Percentiles rank a stretch among this genome's conserved stretches.
phyloP scores from a whole-genome alignment of 371 early-diverging fungal genomes.

The Rhizopus delemar region DNA sequence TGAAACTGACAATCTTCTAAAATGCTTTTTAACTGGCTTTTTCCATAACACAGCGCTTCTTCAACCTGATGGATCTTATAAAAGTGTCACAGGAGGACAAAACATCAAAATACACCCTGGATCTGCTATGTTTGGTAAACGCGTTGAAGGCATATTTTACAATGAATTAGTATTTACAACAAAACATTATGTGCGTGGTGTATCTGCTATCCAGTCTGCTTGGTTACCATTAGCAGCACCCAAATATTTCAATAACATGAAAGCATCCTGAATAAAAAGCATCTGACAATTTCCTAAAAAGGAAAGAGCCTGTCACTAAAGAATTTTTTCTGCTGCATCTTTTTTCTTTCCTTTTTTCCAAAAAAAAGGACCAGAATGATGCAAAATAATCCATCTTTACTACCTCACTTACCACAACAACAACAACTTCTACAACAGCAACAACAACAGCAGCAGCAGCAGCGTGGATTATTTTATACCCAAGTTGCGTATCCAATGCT shows the following conservation, averaged over 20 bases:
- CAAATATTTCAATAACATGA: constrained; percentile 63
- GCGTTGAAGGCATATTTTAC: constrained; percentile 82
- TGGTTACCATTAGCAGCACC: constrained; percentile 88
- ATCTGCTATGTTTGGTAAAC: constrained; percentile 80
- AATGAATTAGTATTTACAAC: constrained; percentile 93
- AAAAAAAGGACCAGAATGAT: constrained; percentile 1
- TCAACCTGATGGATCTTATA: constrained; percentile 88
- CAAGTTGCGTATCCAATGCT: constrained; percentile 27
- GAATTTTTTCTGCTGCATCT: constrained; percentile 1
- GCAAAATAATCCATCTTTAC: constrained; percentile 9
- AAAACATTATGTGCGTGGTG: constrained; percentile 83
- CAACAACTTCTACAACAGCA: neutral
- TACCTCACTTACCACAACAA: constrained; percentile 9
- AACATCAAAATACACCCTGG: constrained; percentile 87
- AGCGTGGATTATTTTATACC: constrained; percentile 15
- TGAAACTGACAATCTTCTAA: constrained; percentile 73
- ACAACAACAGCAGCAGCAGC: constrained; percentile 8
- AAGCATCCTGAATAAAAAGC: constrained; percentile 5
- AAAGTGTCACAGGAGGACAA: constrained; percentile 73
- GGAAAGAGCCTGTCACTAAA: constrained; percentile 7
- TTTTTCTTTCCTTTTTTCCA: constrained; percentile 7
- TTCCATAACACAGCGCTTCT: constrained; percentile 86
- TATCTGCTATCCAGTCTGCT: constrained; percentile 77
- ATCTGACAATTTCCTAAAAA: neutral
- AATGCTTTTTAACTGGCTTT: constrained; percentile 88